phyloP scores from a whole-genome alignment of 1,139 yeast genomes.

The Pichia sp. region DNA sequence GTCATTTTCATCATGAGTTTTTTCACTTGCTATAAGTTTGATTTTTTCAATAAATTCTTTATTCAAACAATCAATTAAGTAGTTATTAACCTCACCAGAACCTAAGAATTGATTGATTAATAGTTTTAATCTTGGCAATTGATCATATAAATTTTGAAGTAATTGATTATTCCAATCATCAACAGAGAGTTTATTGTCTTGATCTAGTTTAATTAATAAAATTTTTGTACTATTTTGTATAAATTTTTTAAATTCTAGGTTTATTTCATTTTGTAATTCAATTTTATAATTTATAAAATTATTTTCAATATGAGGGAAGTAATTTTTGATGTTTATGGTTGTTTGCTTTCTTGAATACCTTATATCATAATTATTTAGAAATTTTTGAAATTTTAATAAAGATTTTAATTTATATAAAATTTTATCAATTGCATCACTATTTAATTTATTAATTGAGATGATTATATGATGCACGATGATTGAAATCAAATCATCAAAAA shows the following conservation, averaged over 20 bases:
- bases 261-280: constrained; percentile 68
- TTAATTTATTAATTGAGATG: constrained; percentile 48
- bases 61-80: constrained; percentile 54
- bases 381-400: constrained; percentile 61
- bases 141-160: constrained; percentile 24
- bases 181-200: not conserved
- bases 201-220: not conserved
- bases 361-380: constrained; percentile 73
- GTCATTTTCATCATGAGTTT: not conserved
- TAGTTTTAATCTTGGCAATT: constrained; percentile 49
- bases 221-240: constrained; percentile 30
- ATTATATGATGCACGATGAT: constrained; percentile 78
- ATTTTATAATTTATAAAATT: constrained; percentile 80
- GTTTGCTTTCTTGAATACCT: constrained; percentile 69
- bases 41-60: constrained; percentile 34
- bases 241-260: constrained; percentile 63
- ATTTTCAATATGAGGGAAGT: constrained; percentile 43
- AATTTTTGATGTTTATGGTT: constrained; percentile 26
- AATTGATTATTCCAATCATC: not conserved
- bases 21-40: not conserved
- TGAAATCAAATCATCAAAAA: constrained; percentile 88
- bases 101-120: constrained; percentile 43
- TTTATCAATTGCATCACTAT: constrained; percentile 42
- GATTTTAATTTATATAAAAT: constrained; percentile 67
- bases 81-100: constrained; percentile 36